Evolutionary conservation across 768 basidiomycete genomes (phyloP).

Genomic region (Naganishia vaughanmartiniae): DNA sequence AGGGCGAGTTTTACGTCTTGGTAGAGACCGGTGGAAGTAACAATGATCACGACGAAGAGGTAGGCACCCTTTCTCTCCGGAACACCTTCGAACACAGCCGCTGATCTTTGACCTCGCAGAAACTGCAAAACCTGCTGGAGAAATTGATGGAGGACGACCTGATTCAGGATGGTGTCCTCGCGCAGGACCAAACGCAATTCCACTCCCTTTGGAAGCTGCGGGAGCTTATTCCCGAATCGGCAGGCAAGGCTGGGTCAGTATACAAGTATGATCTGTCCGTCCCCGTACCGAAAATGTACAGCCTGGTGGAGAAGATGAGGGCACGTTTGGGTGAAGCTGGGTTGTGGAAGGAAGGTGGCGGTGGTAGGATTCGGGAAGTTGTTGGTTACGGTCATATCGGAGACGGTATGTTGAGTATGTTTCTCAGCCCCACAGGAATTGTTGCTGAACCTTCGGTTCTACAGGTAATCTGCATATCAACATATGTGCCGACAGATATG

Average conservation of each 20-base stretch:
- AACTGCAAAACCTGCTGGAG: slow-evolving; percentile 76
- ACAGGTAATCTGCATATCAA: slow-evolving; percentile 92
- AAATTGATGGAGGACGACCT: slow-evolving; percentile 71
- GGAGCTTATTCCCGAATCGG: slow-evolving; percentile 86
- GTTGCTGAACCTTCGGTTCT: background rate
- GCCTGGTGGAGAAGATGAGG: slow-evolving; percentile 75
- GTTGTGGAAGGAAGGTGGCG: slow-evolving; percentile 62
- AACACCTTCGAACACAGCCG: background rate
- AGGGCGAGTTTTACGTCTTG: slow-evolving; percentile 75
- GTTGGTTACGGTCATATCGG: slow-evolving; percentile 96
- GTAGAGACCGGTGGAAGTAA: slow-evolving; percentile 92
- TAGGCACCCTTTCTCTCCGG: slow-evolving; percentile 49
- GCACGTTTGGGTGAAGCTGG: slow-evolving; percentile 61
- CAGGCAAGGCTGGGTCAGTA: slow-evolving; percentile 86
- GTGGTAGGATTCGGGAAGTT: slow-evolving; percentile 69
- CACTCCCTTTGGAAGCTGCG: slow-evolving; percentile 85
- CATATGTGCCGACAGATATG: slow-evolving; percentile 75
- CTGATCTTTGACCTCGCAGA: slow-evolving; percentile 57
- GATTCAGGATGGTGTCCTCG: slow-evolving; percentile 84
- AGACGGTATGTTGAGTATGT: slow-evolving; percentile 65
- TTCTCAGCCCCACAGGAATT: background rate
- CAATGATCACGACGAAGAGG: slow-evolving; percentile 89
- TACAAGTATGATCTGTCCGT: slow-evolving; percentile 98
- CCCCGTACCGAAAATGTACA: slow-evolving; percentile 79
- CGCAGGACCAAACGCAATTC: slow-evolving; percentile 86